Evolutionary conservation across 176 grass and related monocot genomes (phyloP), one percentile per base, ranked within the genome.

Genomic region (Oryza brachyantha): DNA sequence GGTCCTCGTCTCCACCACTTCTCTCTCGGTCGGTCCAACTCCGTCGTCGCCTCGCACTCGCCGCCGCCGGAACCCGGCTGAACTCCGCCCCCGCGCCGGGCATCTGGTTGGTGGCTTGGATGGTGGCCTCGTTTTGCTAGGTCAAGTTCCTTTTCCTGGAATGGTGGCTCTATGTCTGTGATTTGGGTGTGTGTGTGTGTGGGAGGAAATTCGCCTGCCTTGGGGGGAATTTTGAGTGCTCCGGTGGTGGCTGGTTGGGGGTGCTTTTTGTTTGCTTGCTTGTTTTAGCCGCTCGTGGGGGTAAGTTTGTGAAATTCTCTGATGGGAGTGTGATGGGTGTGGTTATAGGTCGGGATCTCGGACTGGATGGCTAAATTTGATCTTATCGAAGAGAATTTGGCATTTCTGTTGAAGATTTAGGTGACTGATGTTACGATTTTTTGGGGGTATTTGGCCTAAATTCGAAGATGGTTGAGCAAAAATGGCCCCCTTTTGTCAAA

Each of bases 41-140:
- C 76, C 82, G 62, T 8, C 55, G 45, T 57, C n/a, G 34, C 82
- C 87, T 89, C 72, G 82, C 87, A 43, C 77, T 2, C 81, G 5
- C 65, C 77, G 72, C 58, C 77, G 72, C n/a, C n/a, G n/a, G n/a
- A n/a, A n/a, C n/a, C n/a, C n/a, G n/a, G n/a, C n/a, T n/a, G n/a
- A n/a, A n/a, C n/a, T n/a, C n/a, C n/a, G n/a, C n/a, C n/a, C n/a
- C n/a, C n/a, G n/a, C n/a, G n/a, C n/a, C n/a, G n/a, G n/a, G n/a
- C n/a, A n/a, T n/a, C n/a, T n/a, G n/a, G n/a, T n/a, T n/a, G n/a
- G n/a, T n/a, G n/a, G n/a, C n/a, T n/a, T n/a, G n/a, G n/a, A n/a
- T n/a, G n/a, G n/a, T n/a, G n/a, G n/a, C n/a, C n/a, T n/a, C n/a
- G n/a, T n/a, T n/a, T n/a, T n/a, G n/a, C n/a, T n/a, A n/a, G n/a